Base-by-base conservation (phyloP, 768 basidiomycete genomes). In the Leccinellum rugosiceps region DNA sequence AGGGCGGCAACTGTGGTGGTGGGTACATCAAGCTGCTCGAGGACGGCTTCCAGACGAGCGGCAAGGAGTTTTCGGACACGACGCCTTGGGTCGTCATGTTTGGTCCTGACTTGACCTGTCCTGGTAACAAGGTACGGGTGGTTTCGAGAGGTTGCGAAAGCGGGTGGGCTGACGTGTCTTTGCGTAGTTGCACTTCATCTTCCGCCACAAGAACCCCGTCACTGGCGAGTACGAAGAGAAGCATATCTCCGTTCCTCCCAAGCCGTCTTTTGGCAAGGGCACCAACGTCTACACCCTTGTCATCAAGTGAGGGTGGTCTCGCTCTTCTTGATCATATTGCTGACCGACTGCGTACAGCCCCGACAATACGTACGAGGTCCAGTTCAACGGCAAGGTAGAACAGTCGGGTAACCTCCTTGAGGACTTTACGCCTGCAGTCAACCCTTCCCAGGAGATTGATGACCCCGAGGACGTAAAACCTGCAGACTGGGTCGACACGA, bases 1-100 rank as follows among this genome's bases (percentile, higher is more conserved):
- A 98, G 76, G 95, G 96, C 44, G 92, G 97, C 49, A 97, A 97
- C 76, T 98, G 97, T 67, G 97, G 97, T 74, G 97, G 97, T 78
- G 97, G 97, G 38, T 99, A 99, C 77, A 77, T 98, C 78, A 99
- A 98, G 76, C 86, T 98, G 56, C 84, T 99, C 45, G 88, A 90
- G 70, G 88, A 94, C 66, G 94, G 93, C 58, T 94, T 94, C 85
- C 92, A 95, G 78, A 89, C 89, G 58, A 89, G 86, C 60, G 90
- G 90, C 58, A 91, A 94, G 79, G 93, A 94, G 70, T 95, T 95
- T 73, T 88, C 87, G 53, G 94, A 96, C 75, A 88, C 90, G 68
- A 95, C 94, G 7, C 92, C 94, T 45, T 95, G 89, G 89, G 88
- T 90, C 13, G 81, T 96, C 78, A 97, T 97, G 95, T 97, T 98